Conservation (phyloP, 345 rosid genomes). For the Aurinia saxatilis region DNA sequence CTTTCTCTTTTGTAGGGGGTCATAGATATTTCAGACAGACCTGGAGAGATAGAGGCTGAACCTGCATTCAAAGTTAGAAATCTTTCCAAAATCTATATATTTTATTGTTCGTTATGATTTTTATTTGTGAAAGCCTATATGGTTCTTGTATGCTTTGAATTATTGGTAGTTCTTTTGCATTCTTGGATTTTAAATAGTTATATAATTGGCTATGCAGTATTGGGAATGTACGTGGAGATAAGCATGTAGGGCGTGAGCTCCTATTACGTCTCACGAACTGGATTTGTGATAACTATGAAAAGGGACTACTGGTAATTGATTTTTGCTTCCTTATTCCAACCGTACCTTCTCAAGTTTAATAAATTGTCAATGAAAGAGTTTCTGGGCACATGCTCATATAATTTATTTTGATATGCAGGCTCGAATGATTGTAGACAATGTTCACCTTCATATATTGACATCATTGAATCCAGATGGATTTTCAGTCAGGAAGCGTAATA, state of each 20-base stretch:
- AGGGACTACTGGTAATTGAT: constrained; percentile 63
- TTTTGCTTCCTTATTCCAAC: background rate
- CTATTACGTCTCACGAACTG: constrained; percentile 72
- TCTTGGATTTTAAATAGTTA: constrained; percentile 10
- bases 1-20: constrained; percentile 56
- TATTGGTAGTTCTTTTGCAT: background rate
- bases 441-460: constrained; percentile 92
- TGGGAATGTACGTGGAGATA: constrained; percentile 96
- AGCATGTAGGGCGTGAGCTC: constrained; percentile 94
- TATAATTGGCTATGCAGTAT: constrained; percentile 45
- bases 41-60: constrained; percentile 76
- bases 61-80: constrained; percentile 89
- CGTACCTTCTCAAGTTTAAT: background rate
- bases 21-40: constrained; percentile 89
- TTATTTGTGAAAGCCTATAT: background rate
- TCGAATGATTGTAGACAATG: constrained; percentile 60
- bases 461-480: constrained; percentile 97
- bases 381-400: background rate
- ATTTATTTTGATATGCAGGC: constrained; percentile 39
- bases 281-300: constrained; percentile 77
- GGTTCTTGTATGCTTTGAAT: background rate
- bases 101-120: background rate
- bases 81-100: background rate
- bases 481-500: constrained; percentile 58
- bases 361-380: background rate